These are phyloP conservation scores for Apophysomyces trapeziformis DNA, from an alignment of 371 early-diverging fungal species.

Conservation along the genomic window DNA sequence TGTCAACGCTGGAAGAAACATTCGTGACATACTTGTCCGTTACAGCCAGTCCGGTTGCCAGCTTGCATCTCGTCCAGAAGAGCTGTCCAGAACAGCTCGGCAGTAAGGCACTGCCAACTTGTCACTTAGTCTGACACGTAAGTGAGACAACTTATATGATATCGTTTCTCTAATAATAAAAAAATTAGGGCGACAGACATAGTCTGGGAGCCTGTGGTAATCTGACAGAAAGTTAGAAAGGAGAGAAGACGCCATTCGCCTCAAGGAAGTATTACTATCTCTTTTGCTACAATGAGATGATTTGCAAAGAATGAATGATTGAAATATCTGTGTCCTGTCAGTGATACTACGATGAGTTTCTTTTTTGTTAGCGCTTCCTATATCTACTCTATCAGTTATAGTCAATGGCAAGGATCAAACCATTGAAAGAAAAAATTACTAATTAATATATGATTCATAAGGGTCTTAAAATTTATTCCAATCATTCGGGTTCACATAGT, in stretches of 20 bases:
- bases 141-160: neutral
- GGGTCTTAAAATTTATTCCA: no score
- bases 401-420: no score
- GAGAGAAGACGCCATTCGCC: no score
- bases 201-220: neutral
- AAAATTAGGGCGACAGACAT: no score
- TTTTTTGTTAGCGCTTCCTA: no score
- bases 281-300: no score
- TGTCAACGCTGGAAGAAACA: neutral
- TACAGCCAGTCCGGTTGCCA: neutral
- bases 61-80: neutral
- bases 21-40: neutral
- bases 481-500: no score
- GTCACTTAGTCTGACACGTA: neutral
- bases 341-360: neutral
- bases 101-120: neutral
- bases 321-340: neutral
- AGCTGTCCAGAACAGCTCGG: constrained; percentile 1
- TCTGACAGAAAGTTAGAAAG: no score
- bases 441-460: no score
- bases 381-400: no score
- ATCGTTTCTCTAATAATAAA: neutral
- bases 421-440: no score
- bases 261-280: no score
- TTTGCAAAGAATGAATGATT: neutral